Percentiles rank a stretch among this genome's conserved stretches.
Evolutionary conservation across 306 rosid species (phyloP).

Genomic region (Trifolium repens): DNA sequence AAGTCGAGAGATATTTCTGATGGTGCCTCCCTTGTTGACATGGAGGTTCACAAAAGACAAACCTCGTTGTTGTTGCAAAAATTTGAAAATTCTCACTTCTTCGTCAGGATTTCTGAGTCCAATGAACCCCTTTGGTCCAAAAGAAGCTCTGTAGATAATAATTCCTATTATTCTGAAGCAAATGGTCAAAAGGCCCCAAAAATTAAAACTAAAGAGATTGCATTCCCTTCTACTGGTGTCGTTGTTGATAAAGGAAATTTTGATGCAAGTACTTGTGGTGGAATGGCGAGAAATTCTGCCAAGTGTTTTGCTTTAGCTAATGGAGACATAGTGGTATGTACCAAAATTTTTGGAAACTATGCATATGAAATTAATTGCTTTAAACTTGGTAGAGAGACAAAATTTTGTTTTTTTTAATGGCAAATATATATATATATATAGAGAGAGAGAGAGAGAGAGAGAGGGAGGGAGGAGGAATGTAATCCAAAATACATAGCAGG

Average conservation of each 20-base stretch:
- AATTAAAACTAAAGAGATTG: slow-evolving; percentile 47
- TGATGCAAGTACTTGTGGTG: slow-evolving; percentile 72
- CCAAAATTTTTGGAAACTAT: slow-evolving; percentile 45
- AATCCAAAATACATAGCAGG: too few relatives aligned
- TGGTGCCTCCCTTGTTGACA: slow-evolving; percentile 68
- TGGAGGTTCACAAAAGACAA: slow-evolving; percentile 71
- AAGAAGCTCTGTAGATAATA: slow-evolving; percentile 44
- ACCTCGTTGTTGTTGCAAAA: slow-evolving; percentile 68
- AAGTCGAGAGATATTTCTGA: slow-evolving; percentile 52
- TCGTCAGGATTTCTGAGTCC: slow-evolving; percentile 87
- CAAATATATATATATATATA: too few relatives aligned
- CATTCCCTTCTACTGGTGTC: slow-evolving; percentile 52
- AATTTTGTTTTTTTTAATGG: too few relatives aligned
- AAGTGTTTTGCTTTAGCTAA: slow-evolving; percentile 85
- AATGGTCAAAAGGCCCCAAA: slow-evolving; percentile 42
- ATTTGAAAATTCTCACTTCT: slow-evolving; percentile 87
- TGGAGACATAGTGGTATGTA: slow-evolving; percentile 97
- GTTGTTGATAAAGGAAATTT: slow-evolving; percentile 82
- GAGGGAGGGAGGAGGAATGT: too few relatives aligned
- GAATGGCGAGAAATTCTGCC: slow-evolving; percentile 75
- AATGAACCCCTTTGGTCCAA: slow-evolving; percentile 82
- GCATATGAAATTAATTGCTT: slow-evolving; percentile 19
- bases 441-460: too few relatives aligned
- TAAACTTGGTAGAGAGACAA: slow-evolving; percentile 21
- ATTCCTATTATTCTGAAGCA: slow-evolving; percentile 45